Percentiles rank a stretch among this genome's conserved stretches.
Evolutionary conservation across 2,329 filamentous ascomycete genomes (phyloP).

Genomic region (Didymellaceae sp.): DNA sequence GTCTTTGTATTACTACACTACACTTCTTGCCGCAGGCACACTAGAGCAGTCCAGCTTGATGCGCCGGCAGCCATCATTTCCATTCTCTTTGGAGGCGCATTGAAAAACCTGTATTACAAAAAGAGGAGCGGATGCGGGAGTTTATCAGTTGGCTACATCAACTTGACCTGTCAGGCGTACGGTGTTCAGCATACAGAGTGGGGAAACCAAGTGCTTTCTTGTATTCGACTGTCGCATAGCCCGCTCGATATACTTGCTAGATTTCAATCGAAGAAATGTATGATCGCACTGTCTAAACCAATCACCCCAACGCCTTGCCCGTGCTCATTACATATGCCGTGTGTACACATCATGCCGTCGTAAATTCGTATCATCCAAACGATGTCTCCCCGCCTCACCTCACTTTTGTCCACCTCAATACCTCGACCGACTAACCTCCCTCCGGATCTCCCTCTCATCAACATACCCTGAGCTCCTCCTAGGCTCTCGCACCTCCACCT

Average conservation of each 20-base stretch:
- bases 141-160: constrained; percentile 6
- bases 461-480: constrained; percentile 32
- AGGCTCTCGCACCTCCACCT: constrained; percentile 26
- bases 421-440: constrained; percentile 41
- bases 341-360: neutral
- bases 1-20: constrained; percentile 21
- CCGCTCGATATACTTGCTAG: constrained; percentile 14
- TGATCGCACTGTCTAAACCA: neutral
- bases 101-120: constrained; percentile 8
- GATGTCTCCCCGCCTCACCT: too few relatives aligned
- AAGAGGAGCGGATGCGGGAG: constrained; percentile 7
- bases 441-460: constrained; percentile 34
- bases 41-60: neutral
- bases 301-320: neutral
- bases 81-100: constrained; percentile 3
- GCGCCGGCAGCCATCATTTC: neutral
- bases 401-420: constrained; percentile 13
- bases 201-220: constrained; percentile 2
- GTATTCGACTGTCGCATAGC: constrained; percentile 12
- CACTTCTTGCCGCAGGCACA: constrained; percentile 7
- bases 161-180: constrained; percentile 15
- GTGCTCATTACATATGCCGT: neutral
- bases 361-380: neutral
- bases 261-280: constrained; percentile 12
- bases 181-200: constrained; percentile 16